Evolutionary conservation across 2,329 filamentous ascomycete genomes (phyloP), one percentile per base, ranked within the genome.

Genomic region (Xylariaceae sp.): DNA sequence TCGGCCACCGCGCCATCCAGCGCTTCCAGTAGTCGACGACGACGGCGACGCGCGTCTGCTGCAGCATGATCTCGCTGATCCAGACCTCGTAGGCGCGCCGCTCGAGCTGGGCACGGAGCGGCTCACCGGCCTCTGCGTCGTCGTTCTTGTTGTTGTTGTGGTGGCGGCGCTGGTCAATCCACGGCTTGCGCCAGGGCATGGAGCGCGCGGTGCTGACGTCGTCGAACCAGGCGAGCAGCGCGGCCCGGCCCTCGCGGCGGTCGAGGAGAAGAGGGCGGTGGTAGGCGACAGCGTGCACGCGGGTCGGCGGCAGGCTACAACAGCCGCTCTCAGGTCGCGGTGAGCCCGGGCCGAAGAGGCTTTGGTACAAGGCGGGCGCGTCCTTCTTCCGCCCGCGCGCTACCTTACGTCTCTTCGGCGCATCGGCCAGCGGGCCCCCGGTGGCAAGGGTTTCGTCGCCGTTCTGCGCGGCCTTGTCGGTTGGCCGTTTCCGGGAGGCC

Each of bases 11-110:
- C 1, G 53, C 60, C 60, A 76, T 76, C 76, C 76, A 80, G 1
- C 61, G 62, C 19, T 69, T 73, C 71, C 75, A 80, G 51, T 80
- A 80, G 31, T 70, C 72, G 14, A 78, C 70, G 1, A 79, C 76
- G 5, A 68, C 70, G 3, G 70, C 65, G 4, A 80, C 76, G 18
- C 76, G 71, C 2, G 76, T 80, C 55, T 80, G 76, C 52, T 80
- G 76, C 9, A 80, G 64, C 76, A 80, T 80, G 44, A 79, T 72
- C 57, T 80, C 76, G 47, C 70, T 75, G 49, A 80, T 77, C 72
- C 75, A 80, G 29, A 80, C 75, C 51, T 79, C 68, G 56, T 80
- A 80, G 2, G 75, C 76, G 30, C 76, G 68, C 19, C 58, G 64
- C 37, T 70, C 67, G 9, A 78, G 58, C 3, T 52, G 53, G n/a